Base-by-base conservation (phyloP, 169 alveolate genomes). In the Plasmodium malariae region DNA sequence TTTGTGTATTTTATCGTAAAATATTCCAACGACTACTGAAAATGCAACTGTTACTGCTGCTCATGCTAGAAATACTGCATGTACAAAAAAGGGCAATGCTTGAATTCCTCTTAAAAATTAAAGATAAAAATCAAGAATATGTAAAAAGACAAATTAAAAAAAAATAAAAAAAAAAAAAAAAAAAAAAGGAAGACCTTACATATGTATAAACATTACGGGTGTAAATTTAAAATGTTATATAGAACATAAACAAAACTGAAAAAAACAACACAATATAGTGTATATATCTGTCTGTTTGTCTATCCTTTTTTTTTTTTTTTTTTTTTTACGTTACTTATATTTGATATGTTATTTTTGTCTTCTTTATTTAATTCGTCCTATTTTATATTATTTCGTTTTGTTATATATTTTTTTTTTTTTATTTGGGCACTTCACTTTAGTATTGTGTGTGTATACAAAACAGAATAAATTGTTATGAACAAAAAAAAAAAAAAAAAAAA, bases 111-210 rank as follows among this genome's bases (percentile, higher is more conserved):
- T 49, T 36, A 62, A 73, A 73, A 55, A 73, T 73, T 73, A 73
- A 55, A 73, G 87, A 73, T 37, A 73, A 73, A 55, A 73, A 45
- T 55, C 36, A 45, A 54, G n/a, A 30, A 17, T 45, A 37, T n/a
- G 26, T 12, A 9, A 9, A 11, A 62, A 26, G 3, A 67, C 19
- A 32, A 45, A 28, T 45, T 32, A 48, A 49, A 14, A 60, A 60
- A 9, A 60, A 60, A 28, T n/a, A n/a, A 55, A n/a, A 5, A 5
- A 14, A 6, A 55, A 60, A 60, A 60, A 67, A 19, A 40, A 67
- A 67, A 6, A 34, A 67, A n/a, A 73, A 54, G 19, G 57, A 45
- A 55, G 72, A 57, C 87, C 28, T 55, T 49, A 45, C 48, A 12
- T 19, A 32, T 14, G 57, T 73, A 73, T 60, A 45, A 73, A 55